phyloP scores from a whole-genome alignment of 768 basidiomycete species.

The Mycena indigotica region DNA sequence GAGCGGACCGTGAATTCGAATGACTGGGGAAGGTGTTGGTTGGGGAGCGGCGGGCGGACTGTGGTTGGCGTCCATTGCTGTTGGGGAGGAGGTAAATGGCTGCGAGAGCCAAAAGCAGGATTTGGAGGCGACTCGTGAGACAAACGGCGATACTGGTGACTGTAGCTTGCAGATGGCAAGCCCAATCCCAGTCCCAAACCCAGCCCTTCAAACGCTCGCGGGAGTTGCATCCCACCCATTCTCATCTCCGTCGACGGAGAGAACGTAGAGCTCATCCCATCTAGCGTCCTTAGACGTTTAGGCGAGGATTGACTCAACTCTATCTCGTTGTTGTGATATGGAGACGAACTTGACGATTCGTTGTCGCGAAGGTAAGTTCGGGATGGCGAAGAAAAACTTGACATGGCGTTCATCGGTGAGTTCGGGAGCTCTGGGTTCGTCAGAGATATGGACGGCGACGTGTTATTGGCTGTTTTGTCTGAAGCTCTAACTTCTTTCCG shows the following conservation, averaged over 20 bases:
- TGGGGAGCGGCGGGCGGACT: not conserved
- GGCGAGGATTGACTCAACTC: slow-evolving; percentile 11
- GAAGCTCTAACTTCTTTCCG: slow-evolving; percentile 37
- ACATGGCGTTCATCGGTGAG: not conserved
- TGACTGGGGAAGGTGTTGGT: not conserved
- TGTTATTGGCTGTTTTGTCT: not conserved
- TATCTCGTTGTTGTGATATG: not conserved
- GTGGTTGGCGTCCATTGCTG: not conserved
- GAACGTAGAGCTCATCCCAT: not conserved
- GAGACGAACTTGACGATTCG: not conserved
- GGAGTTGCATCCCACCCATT: not conserved
- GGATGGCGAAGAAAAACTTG: not conserved
- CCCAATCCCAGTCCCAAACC: not conserved
- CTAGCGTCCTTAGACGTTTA: slow-evolving; percentile 16
- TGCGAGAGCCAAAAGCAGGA: not conserved
- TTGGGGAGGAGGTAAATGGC: not conserved
- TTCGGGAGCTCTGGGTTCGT: not conserved
- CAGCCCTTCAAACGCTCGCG: not conserved
- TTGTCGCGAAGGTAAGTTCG: not conserved
- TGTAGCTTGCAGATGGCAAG: not conserved
- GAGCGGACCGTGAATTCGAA: not conserved
- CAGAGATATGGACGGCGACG: not conserved
- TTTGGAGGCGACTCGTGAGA: not conserved
- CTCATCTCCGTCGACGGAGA: not conserved
- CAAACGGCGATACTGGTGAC: not conserved